Evolutionary conservation across 495 filamentous ascomycete genomes (phyloP).

Genomic region (Podospora pseudopauciseta): DNA sequence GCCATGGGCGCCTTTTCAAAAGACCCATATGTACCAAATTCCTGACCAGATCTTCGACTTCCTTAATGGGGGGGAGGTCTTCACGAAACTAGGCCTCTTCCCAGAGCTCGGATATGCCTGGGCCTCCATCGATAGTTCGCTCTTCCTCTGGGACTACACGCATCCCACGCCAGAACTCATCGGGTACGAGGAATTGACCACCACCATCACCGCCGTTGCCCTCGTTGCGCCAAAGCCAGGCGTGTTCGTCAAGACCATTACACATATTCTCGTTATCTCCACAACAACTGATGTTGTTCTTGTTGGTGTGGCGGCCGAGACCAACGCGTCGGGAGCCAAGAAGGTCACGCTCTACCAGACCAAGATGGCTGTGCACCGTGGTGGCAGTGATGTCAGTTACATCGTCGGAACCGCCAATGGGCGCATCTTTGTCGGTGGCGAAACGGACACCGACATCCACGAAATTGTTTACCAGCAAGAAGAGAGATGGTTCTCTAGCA

Average conservation of each 20-base stretch:
- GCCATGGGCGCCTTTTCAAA: constrained; percentile 88
- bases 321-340: constrained; percentile 58
- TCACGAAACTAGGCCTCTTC: constrained; percentile 88
- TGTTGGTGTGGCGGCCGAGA: constrained; percentile 66
- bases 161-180: constrained; percentile 81
- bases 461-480: constrained; percentile 95
- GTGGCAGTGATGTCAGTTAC: constrained; percentile 63
- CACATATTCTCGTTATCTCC: constrained; percentile 81
- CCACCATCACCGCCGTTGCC: constrained; percentile 80
- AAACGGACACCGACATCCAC: constrained; percentile 76
- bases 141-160: constrained; percentile 98
- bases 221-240: constrained; percentile 72
- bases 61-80: constrained; percentile 77
- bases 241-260: constrained; percentile 81
- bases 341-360: constrained; percentile 78
- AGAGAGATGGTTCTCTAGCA: constrained; percentile 88
- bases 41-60: constrained; percentile 86
- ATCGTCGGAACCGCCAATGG: constrained; percentile 78
- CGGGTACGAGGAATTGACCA: constrained; percentile 83
- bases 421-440: constrained; percentile 88
- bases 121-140: constrained; percentile 89
- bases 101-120: constrained; percentile 91
- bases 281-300: constrained; percentile 79
- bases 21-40: constrained; percentile 73
- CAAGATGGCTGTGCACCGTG: constrained; percentile 68